phyloP scores from a whole-genome alignment of 2,329 filamentous ascomycete species.

The Fusarium sp. region DNA sequence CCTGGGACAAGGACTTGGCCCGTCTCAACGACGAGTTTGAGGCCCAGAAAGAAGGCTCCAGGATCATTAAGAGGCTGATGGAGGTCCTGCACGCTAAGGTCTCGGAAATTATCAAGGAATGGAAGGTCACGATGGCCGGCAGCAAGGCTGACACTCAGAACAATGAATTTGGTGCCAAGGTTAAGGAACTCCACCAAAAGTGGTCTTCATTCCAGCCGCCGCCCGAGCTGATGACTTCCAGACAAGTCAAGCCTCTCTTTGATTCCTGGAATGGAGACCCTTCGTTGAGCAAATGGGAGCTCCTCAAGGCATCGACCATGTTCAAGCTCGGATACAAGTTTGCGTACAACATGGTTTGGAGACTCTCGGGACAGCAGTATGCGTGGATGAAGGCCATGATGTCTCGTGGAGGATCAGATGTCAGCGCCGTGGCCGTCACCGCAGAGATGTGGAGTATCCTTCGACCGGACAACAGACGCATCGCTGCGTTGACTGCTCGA shows the following conservation, averaged over 20 bases:
- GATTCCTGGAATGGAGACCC: conserved; percentile 39
- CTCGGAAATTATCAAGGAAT: conserved; percentile 43
- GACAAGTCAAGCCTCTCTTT: conserved; percentile 46
- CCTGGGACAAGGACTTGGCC: conserved; percentile 54
- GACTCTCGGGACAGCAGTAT: conserved; percentile 62
- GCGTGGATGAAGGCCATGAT: conserved; percentile 58
- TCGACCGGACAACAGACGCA: conserved; percentile 51
- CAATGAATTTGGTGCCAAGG: conserved; percentile 41
- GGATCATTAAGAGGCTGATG: conserved; percentile 49
- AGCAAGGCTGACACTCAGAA: conserved; percentile 45
- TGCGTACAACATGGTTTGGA: conserved; percentile 56
- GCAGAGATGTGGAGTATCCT: conserved; percentile 52
- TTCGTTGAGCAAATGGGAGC: conserved; percentile 56
- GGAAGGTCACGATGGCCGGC: conserved; percentile 46
- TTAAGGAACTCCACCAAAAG: conserved; percentile 53
- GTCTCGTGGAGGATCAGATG: conserved; percentile 28
- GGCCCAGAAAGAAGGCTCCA: conserved; percentile 39
- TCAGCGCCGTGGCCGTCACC: conserved; percentile 48
- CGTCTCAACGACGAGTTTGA: conserved; percentile 52
- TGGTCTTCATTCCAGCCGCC: conserved; percentile 59
- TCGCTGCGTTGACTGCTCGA: conserved; percentile 33
- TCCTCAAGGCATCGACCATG: conserved; percentile 63
- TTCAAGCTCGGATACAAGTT: conserved; percentile 55
- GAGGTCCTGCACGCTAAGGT: conserved; percentile 51
- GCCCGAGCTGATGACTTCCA: conserved; percentile 30